Conservation (phyloP, 2,329 filamentous ascomycete genomes). For the Aspergillus sp. region DNA sequence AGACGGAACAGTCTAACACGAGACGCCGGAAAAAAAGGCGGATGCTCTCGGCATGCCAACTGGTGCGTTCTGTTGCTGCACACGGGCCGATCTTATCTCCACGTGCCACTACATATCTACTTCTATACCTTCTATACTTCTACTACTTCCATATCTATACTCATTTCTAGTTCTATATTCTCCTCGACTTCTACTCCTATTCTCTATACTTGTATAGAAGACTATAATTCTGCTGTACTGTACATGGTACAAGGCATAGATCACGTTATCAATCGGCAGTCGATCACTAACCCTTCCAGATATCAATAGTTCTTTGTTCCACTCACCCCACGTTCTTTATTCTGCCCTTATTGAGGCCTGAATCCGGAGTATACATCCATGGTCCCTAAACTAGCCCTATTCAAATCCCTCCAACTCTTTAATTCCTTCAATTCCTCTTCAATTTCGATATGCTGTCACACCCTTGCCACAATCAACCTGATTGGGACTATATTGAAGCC, state of each 20-base stretch:
- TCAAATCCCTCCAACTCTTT: neutral
- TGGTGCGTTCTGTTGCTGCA: slow-evolving; percentile 8
- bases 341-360: neutral
- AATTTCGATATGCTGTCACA: neutral
- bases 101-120: neutral
- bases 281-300: too few relatives aligned
- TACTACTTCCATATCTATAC: too few relatives aligned
- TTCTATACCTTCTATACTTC: too few relatives aligned
- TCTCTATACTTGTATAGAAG: too few relatives aligned
- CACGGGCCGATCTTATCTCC: slow-evolving; percentile 23
- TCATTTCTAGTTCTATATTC: neutral
- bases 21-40: slow-evolving; percentile 32
- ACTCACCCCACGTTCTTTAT: neutral
- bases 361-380: neutral
- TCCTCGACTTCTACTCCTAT: too few relatives aligned
- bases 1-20: slow-evolving; percentile 6
- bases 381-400: too few relatives aligned
- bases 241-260: too few relatives aligned
- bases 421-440: neutral
- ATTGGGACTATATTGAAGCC: too few relatives aligned
- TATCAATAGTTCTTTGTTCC: too few relatives aligned
- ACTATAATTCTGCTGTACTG: too few relatives aligned
- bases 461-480: neutral
- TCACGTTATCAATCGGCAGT: neutral
- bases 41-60: slow-evolving; percentile 32